These are phyloP conservation scores for Pyrenopolyporus hunteri DNA, from an alignment of 495 filamentous ascomycete species.

Conservation along the genomic window DNA sequence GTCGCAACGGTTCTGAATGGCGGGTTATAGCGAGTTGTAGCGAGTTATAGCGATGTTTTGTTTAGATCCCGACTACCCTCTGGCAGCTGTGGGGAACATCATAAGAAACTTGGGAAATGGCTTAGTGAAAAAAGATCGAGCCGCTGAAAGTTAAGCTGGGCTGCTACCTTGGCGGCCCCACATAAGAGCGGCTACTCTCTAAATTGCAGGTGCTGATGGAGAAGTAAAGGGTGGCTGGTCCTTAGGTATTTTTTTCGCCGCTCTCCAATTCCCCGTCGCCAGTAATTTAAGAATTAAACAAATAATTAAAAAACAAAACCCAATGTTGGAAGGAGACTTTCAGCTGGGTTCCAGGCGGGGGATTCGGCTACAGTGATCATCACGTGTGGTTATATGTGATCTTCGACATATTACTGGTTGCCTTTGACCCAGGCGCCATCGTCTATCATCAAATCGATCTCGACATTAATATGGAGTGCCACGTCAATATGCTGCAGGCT, in stretches of 20 bases:
- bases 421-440: constrained; percentile 18
- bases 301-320: neutral
- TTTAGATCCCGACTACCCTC: constrained; percentile 31
- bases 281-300: constrained; percentile 24
- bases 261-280: constrained; percentile 21
- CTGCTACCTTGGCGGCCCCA: constrained; percentile 15
- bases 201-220: neutral
- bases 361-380: constrained; percentile 31
- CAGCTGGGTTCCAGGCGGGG: constrained; percentile 21
- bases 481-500: constrained; percentile 34
- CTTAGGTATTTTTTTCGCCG: constrained; percentile 13
- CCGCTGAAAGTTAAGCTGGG: constrained; percentile 12
- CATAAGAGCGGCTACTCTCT: constrained; percentile 26
- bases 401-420: constrained; percentile 18
- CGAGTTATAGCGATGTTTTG: constrained; percentile 34
- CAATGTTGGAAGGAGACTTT: constrained; percentile 27
- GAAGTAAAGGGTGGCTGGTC: constrained; percentile 36
- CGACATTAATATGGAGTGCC: constrained; percentile 35
- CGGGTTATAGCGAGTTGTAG: constrained; percentile 24
- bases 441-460: constrained; percentile 35
- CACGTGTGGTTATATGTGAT: constrained; percentile 25
- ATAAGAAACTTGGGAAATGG: constrained; percentile 13
- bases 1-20: constrained; percentile 26
- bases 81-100: constrained; percentile 31
- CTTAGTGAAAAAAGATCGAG: constrained; percentile 12